Conservation (phyloP, 2,329 filamentous ascomycete species). For the Dactylonectria macrodidyma region DNA sequence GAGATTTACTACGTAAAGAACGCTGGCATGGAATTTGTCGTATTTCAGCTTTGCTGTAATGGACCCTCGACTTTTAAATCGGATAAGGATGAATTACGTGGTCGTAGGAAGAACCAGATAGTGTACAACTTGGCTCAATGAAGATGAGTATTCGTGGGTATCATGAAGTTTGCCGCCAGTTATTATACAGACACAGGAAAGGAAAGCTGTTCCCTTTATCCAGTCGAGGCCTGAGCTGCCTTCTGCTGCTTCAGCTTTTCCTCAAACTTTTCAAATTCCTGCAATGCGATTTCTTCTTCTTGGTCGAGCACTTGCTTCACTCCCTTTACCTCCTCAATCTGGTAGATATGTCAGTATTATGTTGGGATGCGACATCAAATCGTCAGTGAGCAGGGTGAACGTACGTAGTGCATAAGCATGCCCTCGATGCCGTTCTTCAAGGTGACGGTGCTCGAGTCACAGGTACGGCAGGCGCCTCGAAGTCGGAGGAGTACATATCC, state of each 20-base stretch:
- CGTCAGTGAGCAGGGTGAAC: conserved; percentile 53
- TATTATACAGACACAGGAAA: conserved; percentile 41
- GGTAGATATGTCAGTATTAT: conserved; percentile 50
- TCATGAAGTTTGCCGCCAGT: conserved; percentile 44
- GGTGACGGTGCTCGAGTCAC: conserved; percentile 96
- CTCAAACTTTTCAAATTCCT: conserved; percentile 95
- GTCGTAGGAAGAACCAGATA: neutral
- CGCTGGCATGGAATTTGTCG: neutral
- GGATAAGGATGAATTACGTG: neutral
- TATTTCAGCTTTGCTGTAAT: neutral
- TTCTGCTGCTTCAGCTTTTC: conserved; percentile 79
- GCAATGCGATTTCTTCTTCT: conserved; percentile 89
- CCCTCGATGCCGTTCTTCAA: conserved; percentile 98
- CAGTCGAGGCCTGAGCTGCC: conserved; percentile 46
- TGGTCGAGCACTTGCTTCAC: conserved; percentile 92
- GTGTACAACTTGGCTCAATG: conserved; percentile 19
- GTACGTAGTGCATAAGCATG: conserved; percentile 96
- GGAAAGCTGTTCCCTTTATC: conserved; percentile 13
- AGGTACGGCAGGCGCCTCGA: conserved; percentile 93
- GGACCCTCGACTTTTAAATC: neutral
- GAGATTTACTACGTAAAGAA: neutral
- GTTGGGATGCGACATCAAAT: neutral
- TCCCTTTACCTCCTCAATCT: conserved; percentile 96
- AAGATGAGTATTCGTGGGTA: conserved; percentile 43
- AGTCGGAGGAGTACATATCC: conserved; percentile 90